A percentile compares a stretch with the other conserved stretches of the same genome.
phyloP scores from a whole-genome alignment of 1,284 basidiomycete genomes.

The Athelia psychrophila region DNA sequence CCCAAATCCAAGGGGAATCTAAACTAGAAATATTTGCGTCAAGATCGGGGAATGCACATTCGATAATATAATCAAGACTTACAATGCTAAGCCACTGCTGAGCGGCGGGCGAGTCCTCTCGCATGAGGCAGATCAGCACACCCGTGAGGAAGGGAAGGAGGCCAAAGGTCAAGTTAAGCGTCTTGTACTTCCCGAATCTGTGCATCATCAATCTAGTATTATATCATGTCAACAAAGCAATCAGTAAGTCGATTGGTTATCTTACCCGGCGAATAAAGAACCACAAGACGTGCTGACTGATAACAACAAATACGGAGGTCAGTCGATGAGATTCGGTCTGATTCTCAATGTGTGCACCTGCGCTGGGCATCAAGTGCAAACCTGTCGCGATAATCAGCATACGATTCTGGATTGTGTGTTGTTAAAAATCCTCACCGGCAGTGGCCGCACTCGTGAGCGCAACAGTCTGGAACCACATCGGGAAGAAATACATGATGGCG shows the following conservation, averaged over 20 bases:
- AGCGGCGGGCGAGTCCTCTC: conserved; percentile 54
- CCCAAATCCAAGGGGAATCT: conserved; percentile 76
- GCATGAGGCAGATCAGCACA: conserved; percentile 53
- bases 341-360: background rate
- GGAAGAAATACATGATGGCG: conserved; percentile 76
- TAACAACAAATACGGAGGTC: no score
- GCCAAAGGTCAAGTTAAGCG: conserved; percentile 69
- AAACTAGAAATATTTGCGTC: conserved; percentile 8
- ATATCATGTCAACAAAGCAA: background rate
- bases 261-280: conserved; percentile 76
- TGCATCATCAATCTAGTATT: conserved; percentile 63
- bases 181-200: conserved; percentile 75
- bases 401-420: no score
- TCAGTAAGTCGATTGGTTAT: background rate
- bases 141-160: conserved; percentile 67
- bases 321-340: no score
- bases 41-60: no score
- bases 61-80: conserved; percentile 22
- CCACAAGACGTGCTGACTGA: conserved; percentile 72
- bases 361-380: conserved; percentile 75
- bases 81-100: conserved; percentile 79
- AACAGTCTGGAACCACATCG: conserved; percentile 88
- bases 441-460: conserved; percentile 64
- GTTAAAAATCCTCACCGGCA: conserved; percentile 45
- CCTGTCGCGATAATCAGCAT: no score